A percentile compares a stretch with the other conserved stretches of the same genome.
Conservation (phyloP, 2,329 filamentous ascomycete species). For the Sporothrix sp. region DNA sequence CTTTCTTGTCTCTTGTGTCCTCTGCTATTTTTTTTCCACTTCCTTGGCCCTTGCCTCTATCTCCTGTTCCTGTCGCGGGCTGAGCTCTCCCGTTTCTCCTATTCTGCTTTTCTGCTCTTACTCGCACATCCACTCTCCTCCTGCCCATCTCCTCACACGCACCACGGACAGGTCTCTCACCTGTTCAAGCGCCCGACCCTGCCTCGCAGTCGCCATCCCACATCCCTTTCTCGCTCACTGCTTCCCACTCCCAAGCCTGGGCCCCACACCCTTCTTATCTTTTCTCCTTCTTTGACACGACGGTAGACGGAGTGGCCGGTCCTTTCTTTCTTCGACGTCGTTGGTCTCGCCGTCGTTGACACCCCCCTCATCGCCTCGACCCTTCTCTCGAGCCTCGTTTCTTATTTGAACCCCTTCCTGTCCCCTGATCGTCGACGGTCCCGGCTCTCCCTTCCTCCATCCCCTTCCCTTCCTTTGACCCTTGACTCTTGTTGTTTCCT, state of each 20-base stretch:
- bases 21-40: neutral
- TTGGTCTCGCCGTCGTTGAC: no score
- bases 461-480: neutral
- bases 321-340: neutral
- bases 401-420: conserved; percentile 6
- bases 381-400: neutral
- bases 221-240: no score
- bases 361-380: no score
- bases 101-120: no score
- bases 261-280: neutral
- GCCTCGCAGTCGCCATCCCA: neutral
- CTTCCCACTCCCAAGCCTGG: neutral
- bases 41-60: no score
- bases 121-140: no score
- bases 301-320: neutral
- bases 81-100: no score
- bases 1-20: neutral
- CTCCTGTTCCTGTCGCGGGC: no score
- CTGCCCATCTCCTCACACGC: no score
- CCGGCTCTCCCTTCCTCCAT: neutral
- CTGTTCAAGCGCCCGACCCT: neutral
- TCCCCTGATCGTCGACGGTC: neutral
- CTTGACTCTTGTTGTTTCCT: neutral
- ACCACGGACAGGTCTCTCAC: no score
- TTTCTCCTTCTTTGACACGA: conserved; percentile 3